A percentile compares a stretch with the other conserved stretches of the same genome.
Evolutionary conservation across 192 early-diverging fungal genomes (phyloP).

Genomic region (Coemansia sp.): DNA sequence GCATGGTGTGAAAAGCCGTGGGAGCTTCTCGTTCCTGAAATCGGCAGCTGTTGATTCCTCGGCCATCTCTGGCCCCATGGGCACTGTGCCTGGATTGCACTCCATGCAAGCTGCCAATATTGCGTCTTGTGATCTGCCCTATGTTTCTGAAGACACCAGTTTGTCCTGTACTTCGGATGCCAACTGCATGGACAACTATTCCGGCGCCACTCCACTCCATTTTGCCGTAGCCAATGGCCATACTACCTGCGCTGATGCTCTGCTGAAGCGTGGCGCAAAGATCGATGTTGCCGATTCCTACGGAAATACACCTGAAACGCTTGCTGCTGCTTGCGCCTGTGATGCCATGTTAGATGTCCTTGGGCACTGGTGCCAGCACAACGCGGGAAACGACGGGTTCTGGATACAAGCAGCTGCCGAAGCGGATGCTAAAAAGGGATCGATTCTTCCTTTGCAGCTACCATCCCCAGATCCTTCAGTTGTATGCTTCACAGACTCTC

Average conservation of each 20-base stretch:
- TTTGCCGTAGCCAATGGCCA: conserved; percentile 79
- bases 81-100: conserved; percentile 28
- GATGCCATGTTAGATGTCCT: conserved; percentile 2
- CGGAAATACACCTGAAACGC: conserved; percentile 43
- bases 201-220: conserved; percentile 77
- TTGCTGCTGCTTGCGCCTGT: conserved; percentile 37
- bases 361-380: neutral
- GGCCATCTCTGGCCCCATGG: conserved; percentile 39
- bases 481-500: conserved; percentile 8
- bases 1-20: conserved; percentile 27
- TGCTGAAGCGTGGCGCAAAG: conserved; percentile 64
- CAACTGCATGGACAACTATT: conserved; percentile 22
- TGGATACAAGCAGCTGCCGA: neutral
- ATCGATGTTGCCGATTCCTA: conserved; percentile 60
- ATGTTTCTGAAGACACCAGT: neutral
- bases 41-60: conserved; percentile 17
- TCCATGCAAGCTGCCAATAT: conserved; percentile 27
- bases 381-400: neutral
- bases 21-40: conserved; percentile 40
- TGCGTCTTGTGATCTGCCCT: conserved; percentile 1
- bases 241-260: conserved; percentile 57
- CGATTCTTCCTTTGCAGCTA: conserved; percentile 17
- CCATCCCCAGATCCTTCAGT: conserved; percentile 43
- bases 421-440: neutral
- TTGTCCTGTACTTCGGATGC: neutral